These are phyloP conservation scores for Syncephalastrum racemosum DNA, from an alignment of 371 early-diverging fungal genomes.

Conservation along the genomic window DNA sequence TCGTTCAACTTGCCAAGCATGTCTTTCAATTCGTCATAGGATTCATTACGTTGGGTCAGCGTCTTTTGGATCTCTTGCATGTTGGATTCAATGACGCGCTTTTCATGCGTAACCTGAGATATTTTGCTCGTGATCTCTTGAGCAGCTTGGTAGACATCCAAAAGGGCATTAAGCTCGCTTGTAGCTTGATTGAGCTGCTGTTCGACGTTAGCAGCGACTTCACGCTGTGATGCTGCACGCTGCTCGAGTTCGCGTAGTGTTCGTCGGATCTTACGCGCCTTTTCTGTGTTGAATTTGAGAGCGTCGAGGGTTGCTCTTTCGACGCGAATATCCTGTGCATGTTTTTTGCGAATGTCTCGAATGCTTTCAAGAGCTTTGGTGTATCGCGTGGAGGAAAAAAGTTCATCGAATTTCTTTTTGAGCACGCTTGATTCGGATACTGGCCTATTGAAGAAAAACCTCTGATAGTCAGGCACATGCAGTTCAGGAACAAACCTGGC, in stretches of 20 bases:
- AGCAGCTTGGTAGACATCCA: slow-evolving; percentile 33
- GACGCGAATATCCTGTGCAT: slow-evolving; percentile 63
- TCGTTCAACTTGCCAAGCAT: slow-evolving; percentile 32
- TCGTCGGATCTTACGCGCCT: slow-evolving; percentile 65
- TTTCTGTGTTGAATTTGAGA: slow-evolving; percentile 67
- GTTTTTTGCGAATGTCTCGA: slow-evolving; percentile 77
- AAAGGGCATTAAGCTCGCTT: slow-evolving; percentile 39
- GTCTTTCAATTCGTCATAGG: slow-evolving; percentile 53
- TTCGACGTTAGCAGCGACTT: slow-evolving; percentile 48
- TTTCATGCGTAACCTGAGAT: slow-evolving; percentile 37
- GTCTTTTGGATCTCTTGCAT: slow-evolving; percentile 47
- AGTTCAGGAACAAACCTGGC: too few relatives aligned
- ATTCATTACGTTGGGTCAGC: slow-evolving; percentile 48
- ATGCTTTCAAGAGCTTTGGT: slow-evolving; percentile 91
- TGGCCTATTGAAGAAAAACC: slow-evolving; percentile 58
- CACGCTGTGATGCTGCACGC: slow-evolving; percentile 27
- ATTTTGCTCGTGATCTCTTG: slow-evolving; percentile 35
- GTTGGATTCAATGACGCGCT: slow-evolving; percentile 31
- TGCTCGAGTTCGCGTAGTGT: slow-evolving; percentile 29
- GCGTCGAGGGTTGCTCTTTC: slow-evolving; percentile 67
- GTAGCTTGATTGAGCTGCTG: slow-evolving; percentile 29
- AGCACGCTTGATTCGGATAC: slow-evolving; percentile 86
- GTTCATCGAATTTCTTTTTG: slow-evolving; percentile 99
- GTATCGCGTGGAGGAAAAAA: slow-evolving; percentile 94
- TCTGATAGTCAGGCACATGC: too few relatives aligned